Percentiles rank a stretch among this genome's conserved stretches.
phyloP scores from a whole-genome alignment of 192 early-diverging fungal species.

The Dissophora ornata region DNA sequence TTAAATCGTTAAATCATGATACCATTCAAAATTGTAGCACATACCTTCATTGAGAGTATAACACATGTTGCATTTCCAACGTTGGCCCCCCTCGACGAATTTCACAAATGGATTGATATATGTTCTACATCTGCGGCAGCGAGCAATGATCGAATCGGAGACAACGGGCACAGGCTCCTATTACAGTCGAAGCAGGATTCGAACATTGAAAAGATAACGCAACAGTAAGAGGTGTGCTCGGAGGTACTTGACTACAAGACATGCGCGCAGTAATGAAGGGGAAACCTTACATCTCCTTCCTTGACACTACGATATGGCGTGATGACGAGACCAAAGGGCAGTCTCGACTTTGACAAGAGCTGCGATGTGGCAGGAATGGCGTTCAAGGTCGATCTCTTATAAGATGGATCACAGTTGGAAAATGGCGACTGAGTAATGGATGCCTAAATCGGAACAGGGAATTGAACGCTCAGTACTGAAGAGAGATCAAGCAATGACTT shows the following conservation, averaged over 20 bases:
- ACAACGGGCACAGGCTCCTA: constrained; percentile 85
- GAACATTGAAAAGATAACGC: too few relatives aligned
- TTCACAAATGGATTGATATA: constrained; percentile 98
- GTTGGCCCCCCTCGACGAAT: constrained; percentile 94
- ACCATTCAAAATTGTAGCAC: too few relatives aligned
- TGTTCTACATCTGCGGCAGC: constrained; percentile 93
- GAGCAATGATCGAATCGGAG: constrained; percentile 89
- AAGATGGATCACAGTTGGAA: constrained; percentile 78
- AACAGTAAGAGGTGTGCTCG: too few relatives aligned
- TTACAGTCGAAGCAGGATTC: background rate
- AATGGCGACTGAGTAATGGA: constrained; percentile 65
- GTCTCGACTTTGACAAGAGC: constrained; percentile 86
- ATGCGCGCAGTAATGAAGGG: background rate
- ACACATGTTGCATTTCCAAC: constrained; percentile 98
- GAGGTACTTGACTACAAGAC: too few relatives aligned
- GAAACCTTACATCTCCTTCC: constrained; percentile 65
- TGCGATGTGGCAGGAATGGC: constrained; percentile 86
- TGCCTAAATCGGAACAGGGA: constrained; percentile 29
- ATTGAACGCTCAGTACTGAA: too few relatives aligned
- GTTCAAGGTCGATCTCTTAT: constrained; percentile 92
- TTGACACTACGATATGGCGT: constrained; percentile 87
- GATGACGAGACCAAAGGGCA: constrained; percentile 91
- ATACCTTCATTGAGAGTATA: constrained; percentile 68
- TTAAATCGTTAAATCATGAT: too few relatives aligned
- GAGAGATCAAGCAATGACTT: background rate